phyloP scores from a whole-genome alignment of 345 rosid genomes.

The Euphorbia lathyris region DNA sequence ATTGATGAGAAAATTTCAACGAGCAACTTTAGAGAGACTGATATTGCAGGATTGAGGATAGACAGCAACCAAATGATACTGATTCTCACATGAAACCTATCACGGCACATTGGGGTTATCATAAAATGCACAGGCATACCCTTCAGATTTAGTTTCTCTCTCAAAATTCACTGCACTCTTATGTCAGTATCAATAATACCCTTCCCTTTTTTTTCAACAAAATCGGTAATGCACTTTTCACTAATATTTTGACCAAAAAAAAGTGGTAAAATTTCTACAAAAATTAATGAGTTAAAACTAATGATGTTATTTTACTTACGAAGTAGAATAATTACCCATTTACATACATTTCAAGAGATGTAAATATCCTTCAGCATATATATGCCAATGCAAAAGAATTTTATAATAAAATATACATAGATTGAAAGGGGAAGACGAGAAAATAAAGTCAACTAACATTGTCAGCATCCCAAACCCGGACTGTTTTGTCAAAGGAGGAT shows the following conservation, averaged over 20 bases:
- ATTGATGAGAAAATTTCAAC: no score
- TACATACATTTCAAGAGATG: neutral
- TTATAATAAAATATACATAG: neutral
- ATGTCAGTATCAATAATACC: neutral
- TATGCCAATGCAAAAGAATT: neutral
- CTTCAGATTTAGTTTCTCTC: neutral
- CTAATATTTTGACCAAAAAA: neutral
- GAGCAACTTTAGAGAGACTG: no score
- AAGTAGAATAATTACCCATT: neutral
- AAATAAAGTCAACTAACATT: conserved; percentile 47
- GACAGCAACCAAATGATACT: no score
- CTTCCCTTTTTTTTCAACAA: neutral
- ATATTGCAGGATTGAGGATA: no score
- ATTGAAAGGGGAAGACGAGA: neutral
- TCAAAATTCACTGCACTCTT: no score
- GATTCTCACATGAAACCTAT: no score
- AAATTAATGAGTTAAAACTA: neutral
- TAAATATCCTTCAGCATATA: no score
- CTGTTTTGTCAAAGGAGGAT: conserved; percentile 94
- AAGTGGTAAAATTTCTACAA: neutral
- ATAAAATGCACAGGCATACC: neutral
- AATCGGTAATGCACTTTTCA: neutral
- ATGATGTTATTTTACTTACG: neutral
- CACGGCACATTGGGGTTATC: neutral
- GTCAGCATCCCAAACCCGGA: conserved; percentile 98